Base-by-base conservation (phyloP, 345 rosid species). In the Laguncularia racemosa region DNA sequence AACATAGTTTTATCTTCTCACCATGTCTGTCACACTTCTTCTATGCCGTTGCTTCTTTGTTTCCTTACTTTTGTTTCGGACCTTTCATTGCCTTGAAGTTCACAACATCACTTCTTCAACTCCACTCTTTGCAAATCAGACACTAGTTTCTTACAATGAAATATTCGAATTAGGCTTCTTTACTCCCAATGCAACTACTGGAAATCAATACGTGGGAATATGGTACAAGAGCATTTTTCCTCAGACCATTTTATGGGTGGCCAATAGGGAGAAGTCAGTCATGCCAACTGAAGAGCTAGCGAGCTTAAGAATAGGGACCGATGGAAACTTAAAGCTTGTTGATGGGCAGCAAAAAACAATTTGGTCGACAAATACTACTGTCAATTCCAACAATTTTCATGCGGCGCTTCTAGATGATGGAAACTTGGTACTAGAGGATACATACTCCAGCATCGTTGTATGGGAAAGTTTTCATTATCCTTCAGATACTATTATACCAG, bases 121-220 rank as follows among this genome's bases (percentile, higher is more conserved):
- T 6, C 40, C 40, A 33, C 40, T 33, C 10, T 33, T 33, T 33
- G 40, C 44, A 53, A 57, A 57, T 38, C 38, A 57, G 38, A 57
- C 60, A 16, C 20, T 57, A 18, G 15, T 23, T 45, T 57, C 60
- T 44, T 23, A 50, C 2, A 38, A 38, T 45, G 16, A 16, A 44
- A 57, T 10, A 7, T 74, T 74, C n/a, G 75, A 60, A 55, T 52
- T 74, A 14, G 78, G 78, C 0, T 66, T 74, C 61, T 74, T 74
- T 56, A 6, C 46, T 14, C 49, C 60, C 14, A 46, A 20, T 14
- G 54, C 59, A 38, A 69, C 78, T 23, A 23, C 8, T 47, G 14
- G 5, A 69, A 62, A 8, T 62, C 57, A 57, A 6, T 74, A 74
- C 20, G 23, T 74, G 13, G 78, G 75, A 26, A 70, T 74, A 18